Evolutionary conservation across 75 land plant species (phyloP), one percentile per base, ranked within the genome.

Genomic region (Pinus albicaulis): DNA sequence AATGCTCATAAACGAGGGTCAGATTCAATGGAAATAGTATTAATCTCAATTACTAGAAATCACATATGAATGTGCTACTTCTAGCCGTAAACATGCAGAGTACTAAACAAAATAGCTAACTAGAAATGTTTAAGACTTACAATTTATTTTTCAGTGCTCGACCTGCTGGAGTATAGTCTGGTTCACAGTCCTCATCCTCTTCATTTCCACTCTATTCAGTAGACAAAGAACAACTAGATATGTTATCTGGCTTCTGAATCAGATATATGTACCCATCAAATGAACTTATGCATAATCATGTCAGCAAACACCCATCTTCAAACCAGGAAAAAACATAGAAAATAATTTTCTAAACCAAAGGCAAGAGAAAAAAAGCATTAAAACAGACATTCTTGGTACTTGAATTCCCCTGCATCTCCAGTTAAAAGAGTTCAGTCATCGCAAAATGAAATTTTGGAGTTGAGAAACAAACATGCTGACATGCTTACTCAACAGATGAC

Each of bases 111-210:
- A 76, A 59, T 5, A 25, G 63, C 41, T 48, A 6, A 62, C 36
- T 36, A 28, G 55, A 62, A 55, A 61, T 2, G 7, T 59, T 16
- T 14, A 58, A 23, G n/a, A 85, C 99, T 90, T 78, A 96, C 99
- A 62, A 88, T 76, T 90, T 95, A 34, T 72, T 92, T 81, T 96
- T 96, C 24, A 93, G 71, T 61, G 97, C 97, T 58, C 87, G 86
- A 41, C 99, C 99, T 60, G 97, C 97, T 55, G 99, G 88, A 55
- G 99, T 92, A 77, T 96, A 96, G 38, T 93, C 95, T 16, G 81
- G 88, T 58, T 82, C 91, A 15, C 88, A 86, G 76, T 88, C 92
- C 60, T 88, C 91, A 25, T 84, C 88, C 24, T 88, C 89, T 59
- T 76, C 85, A 76, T 80, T 61, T 70, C 86, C 86, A 82, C 85